Evolutionary conservation across 2,329 filamentous ascomycete species (phyloP).

Genomic region (Stemphylium vesicarium): DNA sequence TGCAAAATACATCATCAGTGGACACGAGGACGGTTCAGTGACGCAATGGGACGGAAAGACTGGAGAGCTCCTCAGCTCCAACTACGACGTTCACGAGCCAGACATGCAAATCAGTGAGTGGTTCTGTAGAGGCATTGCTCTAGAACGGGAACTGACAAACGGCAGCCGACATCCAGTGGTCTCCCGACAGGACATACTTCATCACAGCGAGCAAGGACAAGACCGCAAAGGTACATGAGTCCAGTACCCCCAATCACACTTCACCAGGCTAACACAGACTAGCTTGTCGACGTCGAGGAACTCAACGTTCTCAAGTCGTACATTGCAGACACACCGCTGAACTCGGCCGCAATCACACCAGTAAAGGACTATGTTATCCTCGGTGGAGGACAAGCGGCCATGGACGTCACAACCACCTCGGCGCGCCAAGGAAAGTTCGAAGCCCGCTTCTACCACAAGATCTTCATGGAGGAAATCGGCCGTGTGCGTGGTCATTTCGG

Average conservation of each 20-base stretch:
- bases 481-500: slow-evolving; percentile 97
- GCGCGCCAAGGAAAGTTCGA: slow-evolving; percentile 98
- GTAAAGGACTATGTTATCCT: slow-evolving; percentile 99
- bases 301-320: slow-evolving; percentile 95
- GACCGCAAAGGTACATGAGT: slow-evolving; percentile 75
- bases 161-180: slow-evolving; percentile 91
- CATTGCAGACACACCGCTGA: slow-evolving; percentile 88
- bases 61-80: slow-evolving; percentile 79
- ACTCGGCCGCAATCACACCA: slow-evolving; percentile 90
- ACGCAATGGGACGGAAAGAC: slow-evolving; percentile 92
- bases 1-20: slow-evolving; percentile 94
- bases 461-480: slow-evolving; percentile 98
- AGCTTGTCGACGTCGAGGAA: slow-evolving; percentile 83
- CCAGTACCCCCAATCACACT: not conserved
- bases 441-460: slow-evolving; percentile 99
- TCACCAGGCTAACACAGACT: slow-evolving; percentile 7
- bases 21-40: slow-evolving; percentile 94
- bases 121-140: not conserved
- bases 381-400: slow-evolving; percentile 96
- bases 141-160: slow-evolving; percentile 66
- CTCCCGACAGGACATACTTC: slow-evolving; percentile 92
- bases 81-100: slow-evolving; percentile 84
- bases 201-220: slow-evolving; percentile 99
- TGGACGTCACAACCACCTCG: slow-evolving; percentile 96
- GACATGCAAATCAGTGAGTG: slow-evolving; percentile 72